phyloP scores from a whole-genome alignment of 2,329 filamentous ascomycete species.

The Westerdykella aurantiaca region DNA sequence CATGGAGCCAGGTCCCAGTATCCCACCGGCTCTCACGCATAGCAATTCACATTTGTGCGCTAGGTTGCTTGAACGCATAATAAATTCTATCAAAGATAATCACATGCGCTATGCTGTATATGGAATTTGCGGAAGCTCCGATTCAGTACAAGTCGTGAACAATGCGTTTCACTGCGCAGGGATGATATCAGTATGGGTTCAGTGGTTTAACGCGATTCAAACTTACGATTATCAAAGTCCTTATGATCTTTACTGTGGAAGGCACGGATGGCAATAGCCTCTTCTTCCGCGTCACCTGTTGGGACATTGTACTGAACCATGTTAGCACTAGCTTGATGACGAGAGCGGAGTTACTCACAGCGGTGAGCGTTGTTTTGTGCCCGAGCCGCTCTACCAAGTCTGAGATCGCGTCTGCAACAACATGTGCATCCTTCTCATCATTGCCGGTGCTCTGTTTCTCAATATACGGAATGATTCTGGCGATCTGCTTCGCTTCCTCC shows the following conservation, averaged over 20 bases:
- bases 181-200: no score
- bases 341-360: slow-evolving; percentile 16
- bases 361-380: slow-evolving; percentile 32
- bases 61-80: no score
- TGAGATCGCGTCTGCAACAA: slow-evolving; percentile 43
- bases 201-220: background rate
- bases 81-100: no score
- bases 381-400: slow-evolving; percentile 44
- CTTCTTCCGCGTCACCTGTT: slow-evolving; percentile 31
- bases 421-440: slow-evolving; percentile 40
- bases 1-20: background rate
- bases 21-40: no score
- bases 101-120: no score
- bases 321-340: slow-evolving; percentile 9
- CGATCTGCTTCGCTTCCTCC: slow-evolving; percentile 45
- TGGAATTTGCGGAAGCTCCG: background rate
- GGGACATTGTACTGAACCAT: slow-evolving; percentile 29
- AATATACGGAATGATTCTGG: slow-evolving; percentile 43
- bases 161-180: slow-evolving; percentile 26
- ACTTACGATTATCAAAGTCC: slow-evolving; percentile 31
- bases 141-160: slow-evolving; percentile 28
- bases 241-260: slow-evolving; percentile 35
- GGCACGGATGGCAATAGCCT: slow-evolving; percentile 32
- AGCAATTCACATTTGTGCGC: no score
- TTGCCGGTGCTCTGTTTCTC: slow-evolving; percentile 39